Evolutionary conservation across 176 grass and related monocot genomes (phyloP).

Genomic region (Carex kokanica): DNA sequence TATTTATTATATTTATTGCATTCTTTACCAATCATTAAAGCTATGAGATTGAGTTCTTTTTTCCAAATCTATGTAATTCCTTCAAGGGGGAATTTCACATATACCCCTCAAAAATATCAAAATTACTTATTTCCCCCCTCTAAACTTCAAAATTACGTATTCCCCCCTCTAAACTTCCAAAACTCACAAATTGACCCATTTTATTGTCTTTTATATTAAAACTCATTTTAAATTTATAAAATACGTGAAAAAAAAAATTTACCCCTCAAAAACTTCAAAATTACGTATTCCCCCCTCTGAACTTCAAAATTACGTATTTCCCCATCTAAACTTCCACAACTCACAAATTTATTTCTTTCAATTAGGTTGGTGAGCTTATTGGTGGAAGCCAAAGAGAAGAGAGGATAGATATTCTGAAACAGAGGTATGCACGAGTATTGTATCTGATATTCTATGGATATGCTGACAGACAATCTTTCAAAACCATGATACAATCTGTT

Average conservation of each 20-base stretch:
- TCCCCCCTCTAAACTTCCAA: no score
- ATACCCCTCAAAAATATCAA: no score
- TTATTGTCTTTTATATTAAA: no score
- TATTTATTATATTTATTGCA: not conserved
- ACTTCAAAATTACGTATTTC: no score
- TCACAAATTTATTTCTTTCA: slow-evolving; percentile 12
- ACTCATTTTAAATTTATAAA: no score
- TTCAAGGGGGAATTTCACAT: not conserved
- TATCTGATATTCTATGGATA: not conserved
- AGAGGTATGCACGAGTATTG: slow-evolving; percentile 40
- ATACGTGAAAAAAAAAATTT: no score
- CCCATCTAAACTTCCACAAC: no score
- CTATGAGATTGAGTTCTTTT: not conserved
- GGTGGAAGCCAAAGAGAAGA: slow-evolving; percentile 99
- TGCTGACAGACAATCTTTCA: not conserved
- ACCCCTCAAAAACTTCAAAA: no score
- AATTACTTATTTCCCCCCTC: no score
- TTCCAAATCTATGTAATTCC: not conserved
- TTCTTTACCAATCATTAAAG: not conserved
- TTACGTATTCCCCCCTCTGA: no score
- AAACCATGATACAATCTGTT: not conserved
- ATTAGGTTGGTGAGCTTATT: slow-evolving; percentile 87
- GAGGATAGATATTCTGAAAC: slow-evolving; percentile 61
- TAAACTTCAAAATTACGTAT: no score
- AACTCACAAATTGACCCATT: no score